Percentiles rank a stretch among this genome's conserved stretches.
phyloP scores from a whole-genome alignment of 2,329 filamentous ascomycete genomes.

The Pezicula neosporulosa region DNA sequence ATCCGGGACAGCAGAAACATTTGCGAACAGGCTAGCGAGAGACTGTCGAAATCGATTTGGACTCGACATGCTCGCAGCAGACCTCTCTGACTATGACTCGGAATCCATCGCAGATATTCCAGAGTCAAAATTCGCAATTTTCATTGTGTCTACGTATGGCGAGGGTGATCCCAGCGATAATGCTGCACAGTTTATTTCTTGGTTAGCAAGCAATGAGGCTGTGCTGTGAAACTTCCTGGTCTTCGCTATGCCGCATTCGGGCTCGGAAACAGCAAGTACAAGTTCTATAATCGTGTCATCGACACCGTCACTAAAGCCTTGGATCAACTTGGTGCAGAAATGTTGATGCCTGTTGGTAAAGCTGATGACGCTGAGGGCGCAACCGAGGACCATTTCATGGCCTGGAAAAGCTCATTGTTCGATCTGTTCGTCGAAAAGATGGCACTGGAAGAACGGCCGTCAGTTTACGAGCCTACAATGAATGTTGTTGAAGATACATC shows the following conservation, averaged over 20 bases:
- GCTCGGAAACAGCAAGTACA: conserved; percentile 20
- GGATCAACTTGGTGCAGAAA: conserved; percentile 8
- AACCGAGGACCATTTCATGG: conserved; percentile 19
- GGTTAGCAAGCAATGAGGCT: conserved; percentile 6
- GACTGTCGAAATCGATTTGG: conserved; percentile 1
- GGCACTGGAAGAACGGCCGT: conserved; percentile 3
- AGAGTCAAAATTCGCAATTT: conserved; percentile 11
- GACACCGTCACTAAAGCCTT: conserved; percentile 12
- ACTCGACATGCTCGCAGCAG: conserved; percentile 1
- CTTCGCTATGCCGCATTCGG: conserved; percentile 18
- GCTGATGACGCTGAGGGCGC: conserved; percentile 16
- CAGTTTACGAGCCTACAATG: conserved; percentile 8
- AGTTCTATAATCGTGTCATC: conserved; percentile 17
- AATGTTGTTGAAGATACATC: conserved; percentile 10
- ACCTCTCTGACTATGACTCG: conserved; percentile 8
- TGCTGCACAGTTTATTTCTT: conserved; percentile 10
- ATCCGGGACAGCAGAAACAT: conserved; percentile 5
- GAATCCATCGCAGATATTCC: conserved; percentile 9
- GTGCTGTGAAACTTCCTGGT: conserved; percentile 3
- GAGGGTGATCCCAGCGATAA: conserved; percentile 23
- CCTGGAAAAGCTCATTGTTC: conserved; percentile 17
- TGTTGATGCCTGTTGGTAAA: conserved; percentile 10
- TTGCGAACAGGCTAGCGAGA: conserved; percentile 1
- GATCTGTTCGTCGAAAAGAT: conserved; percentile 3
- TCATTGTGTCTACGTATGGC: conserved; percentile 21